A percentile compares a stretch with the other conserved stretches of the same genome.
Conservation (phyloP, 176 grass and related monocot genomes). For the Ampelocalamus luodianensis region DNA sequence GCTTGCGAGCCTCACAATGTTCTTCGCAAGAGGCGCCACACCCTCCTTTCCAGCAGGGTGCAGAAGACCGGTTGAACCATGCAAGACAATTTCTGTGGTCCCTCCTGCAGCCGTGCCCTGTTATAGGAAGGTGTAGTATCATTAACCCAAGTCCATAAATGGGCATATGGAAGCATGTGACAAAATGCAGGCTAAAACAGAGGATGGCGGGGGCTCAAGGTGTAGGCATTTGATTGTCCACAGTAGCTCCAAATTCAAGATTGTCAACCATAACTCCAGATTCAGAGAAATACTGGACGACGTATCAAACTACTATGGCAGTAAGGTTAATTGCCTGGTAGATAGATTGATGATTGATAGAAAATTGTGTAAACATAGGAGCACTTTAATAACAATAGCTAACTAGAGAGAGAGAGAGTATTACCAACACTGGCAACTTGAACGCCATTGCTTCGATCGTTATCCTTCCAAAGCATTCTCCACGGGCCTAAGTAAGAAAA, state of each 20-base stretch:
- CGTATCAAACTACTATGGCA: conserved; percentile 20
- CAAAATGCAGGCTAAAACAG: conserved; percentile 42
- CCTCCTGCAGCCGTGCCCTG: conserved; percentile 91
- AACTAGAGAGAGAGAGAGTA: neutral
- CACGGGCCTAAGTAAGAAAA: conserved; percentile 62
- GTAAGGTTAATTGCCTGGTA: conserved; percentile 11
- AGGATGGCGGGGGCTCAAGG: conserved; percentile 26
- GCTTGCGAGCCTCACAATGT: conserved; percentile 72
- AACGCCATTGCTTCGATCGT: conserved; percentile 99
- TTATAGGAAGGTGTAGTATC: neutral
- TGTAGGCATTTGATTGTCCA: conserved; percentile 9
- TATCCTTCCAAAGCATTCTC: conserved; percentile 99
- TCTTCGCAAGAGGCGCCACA: conserved; percentile 65
- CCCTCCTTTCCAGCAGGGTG: conserved; percentile 87
- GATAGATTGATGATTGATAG: neutral
- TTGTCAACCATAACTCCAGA: conserved; percentile 36
- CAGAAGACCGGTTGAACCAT: conserved; percentile 81
- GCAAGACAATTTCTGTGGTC: conserved; percentile 80
- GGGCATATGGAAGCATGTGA: neutral
- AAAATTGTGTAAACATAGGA: neutral
- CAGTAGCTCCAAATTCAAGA: conserved; percentile 19
- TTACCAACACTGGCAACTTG: conserved; percentile 86
- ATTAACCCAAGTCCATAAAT: conserved; percentile 41
- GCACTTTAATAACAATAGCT: neutral
- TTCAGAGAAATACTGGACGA: conserved; percentile 35